Conservation (phyloP, 495 filamentous ascomycete genomes). For the Penicillium arizonense region DNA sequence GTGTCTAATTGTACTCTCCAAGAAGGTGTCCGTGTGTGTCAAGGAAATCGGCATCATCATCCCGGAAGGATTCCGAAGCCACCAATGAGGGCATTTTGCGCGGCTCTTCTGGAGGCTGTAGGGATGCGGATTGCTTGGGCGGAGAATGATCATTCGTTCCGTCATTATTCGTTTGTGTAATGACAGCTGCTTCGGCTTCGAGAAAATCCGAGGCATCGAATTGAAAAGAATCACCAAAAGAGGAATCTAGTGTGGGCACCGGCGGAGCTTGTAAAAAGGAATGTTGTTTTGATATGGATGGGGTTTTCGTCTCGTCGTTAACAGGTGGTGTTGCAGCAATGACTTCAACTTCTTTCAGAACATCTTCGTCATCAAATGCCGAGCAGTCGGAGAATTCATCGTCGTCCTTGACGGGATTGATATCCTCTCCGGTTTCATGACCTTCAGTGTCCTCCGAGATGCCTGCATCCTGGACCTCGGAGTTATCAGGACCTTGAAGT, state of each 20-base stretch:
- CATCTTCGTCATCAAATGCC: constrained; percentile 35
- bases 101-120: neutral
- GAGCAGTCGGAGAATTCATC: constrained; percentile 46
- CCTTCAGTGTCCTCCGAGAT: neutral
- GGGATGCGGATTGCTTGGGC: neutral
- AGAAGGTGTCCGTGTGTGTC: constrained; percentile 33
- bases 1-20: constrained; percentile 22
- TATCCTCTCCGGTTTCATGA: neutral
- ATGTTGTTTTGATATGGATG: neutral
- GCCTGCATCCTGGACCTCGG: neutral
- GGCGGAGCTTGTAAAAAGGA: neutral
- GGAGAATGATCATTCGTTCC: neutral
- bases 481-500: constrained; percentile 6
- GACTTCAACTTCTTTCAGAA: constrained; percentile 27
- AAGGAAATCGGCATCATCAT: constrained; percentile 39
- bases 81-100: constrained; percentile 2
- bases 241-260: neutral
- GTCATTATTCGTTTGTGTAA: neutral
- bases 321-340: constrained; percentile 5
- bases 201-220: constrained; percentile 5
- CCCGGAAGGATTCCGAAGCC: constrained; percentile 36
- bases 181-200: constrained; percentile 14
- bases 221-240: constrained; percentile 3
- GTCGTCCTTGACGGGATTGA: constrained; percentile 14
- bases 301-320: neutral